phyloP scores from a whole-genome alignment of 2,329 filamentous ascomycete genomes.

The Penicillium sp. region DNA sequence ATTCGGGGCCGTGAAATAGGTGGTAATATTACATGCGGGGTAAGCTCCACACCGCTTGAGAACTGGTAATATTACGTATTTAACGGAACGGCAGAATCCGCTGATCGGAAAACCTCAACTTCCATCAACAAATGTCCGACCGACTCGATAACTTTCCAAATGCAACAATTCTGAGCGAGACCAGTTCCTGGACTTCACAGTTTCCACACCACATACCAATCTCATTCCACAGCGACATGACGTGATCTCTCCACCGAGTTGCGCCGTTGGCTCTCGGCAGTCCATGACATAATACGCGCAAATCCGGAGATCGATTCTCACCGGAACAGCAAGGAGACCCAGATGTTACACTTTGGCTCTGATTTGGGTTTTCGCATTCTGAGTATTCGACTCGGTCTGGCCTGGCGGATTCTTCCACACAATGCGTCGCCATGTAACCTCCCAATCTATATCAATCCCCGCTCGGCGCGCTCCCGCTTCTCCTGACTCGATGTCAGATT shows the following conservation, averaged over 20 bases:
- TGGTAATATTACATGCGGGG: constrained; percentile 13
- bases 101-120: too few species aligned
- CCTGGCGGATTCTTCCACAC: constrained; percentile 2
- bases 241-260: constrained; percentile 10
- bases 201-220: too few species aligned
- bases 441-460: constrained; percentile 9
- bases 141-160: too few species aligned
- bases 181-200: too few species aligned
- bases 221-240: constrained; percentile 1
- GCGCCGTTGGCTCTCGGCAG: constrained; percentile 15
- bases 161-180: too few species aligned
- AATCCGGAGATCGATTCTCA: constrained; percentile 2
- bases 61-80: not conserved
- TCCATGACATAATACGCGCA: constrained; percentile 12
- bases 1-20: constrained; percentile 3
- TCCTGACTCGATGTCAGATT: constrained; percentile 9
- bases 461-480: constrained; percentile 6
- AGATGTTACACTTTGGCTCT: constrained; percentile 3
- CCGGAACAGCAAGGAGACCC: constrained; percentile 3
- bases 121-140: too few species aligned
- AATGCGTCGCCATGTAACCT: constrained; percentile 12
- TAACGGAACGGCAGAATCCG: too few species aligned
- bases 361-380: constrained; percentile 1
- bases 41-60: constrained; percentile 1
- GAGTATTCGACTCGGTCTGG: not conserved